phyloP scores from a whole-genome alignment of 78 protist genomes.

The Speleostelium caveatum region DNA sequence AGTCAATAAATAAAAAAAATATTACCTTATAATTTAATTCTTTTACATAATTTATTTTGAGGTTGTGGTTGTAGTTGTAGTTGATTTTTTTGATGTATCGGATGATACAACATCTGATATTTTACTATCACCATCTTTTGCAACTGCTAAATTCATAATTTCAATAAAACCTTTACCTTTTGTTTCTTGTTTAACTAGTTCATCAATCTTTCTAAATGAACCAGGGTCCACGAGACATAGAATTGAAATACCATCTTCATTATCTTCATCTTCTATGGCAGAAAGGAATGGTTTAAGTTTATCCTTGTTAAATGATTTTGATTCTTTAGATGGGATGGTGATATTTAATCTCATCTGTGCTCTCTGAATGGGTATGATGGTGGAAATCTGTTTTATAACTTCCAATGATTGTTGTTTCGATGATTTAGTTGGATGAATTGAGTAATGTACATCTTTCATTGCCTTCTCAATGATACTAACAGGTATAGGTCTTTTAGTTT shows the following conservation, averaged over 20 bases:
- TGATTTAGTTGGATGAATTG: constrained; percentile 68
- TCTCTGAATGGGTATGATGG: constrained; percentile 84
- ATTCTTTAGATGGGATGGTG: constrained; percentile 40
- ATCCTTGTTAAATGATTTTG: constrained; percentile 38
- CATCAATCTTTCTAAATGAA: constrained; percentile 55
- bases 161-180: constrained; percentile 80
- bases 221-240: constrained; percentile 79
- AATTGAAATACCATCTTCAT: constrained; percentile 55
- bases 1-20: too few species aligned
- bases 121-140: constrained; percentile 77
- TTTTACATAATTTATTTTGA: background rate
- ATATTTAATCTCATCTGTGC: constrained; percentile 89
- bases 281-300: constrained; percentile 22
- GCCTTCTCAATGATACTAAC: constrained; percentile 90
- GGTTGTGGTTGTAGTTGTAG: constrained; percentile 17
- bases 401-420: constrained; percentile 93
- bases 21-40: too few species aligned
- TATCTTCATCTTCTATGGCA: constrained; percentile 59
- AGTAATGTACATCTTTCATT: constrained; percentile 89
- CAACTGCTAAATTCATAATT: constrained; percentile 73
- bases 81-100: background rate
- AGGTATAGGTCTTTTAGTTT: constrained; percentile 89
- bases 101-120: background rate
- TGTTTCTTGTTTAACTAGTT: constrained; percentile 42
- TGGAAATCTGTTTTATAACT: constrained; percentile 76